Base-by-base conservation (phyloP, 2,329 filamentous ascomycete species). In the Erysiphe neolycopersici region DNA sequence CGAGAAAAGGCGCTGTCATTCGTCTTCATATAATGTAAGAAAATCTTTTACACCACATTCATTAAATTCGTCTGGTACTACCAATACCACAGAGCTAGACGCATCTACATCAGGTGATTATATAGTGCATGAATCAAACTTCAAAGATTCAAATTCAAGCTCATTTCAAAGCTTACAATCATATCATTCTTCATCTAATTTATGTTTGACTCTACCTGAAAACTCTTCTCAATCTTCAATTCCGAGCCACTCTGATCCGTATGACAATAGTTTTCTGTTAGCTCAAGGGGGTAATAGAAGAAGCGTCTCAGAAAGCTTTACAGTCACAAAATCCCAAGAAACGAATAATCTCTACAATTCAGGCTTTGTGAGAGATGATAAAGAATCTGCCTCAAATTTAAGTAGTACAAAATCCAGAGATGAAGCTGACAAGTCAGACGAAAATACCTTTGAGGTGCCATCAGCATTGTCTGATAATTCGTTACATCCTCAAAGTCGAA, bases 121-220 rank as follows among this genome's bases (percentile, higher is more conserved):
- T 46, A 54, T 46, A 5, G 43, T 45, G 14, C 41, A 45, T 40
- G 54, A 54, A 31, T 51, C 55, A 11, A 51, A 50, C 13, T 54
- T 56, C 30, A 56, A 58, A 31, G 51, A 56, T n/a, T 68, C 66
- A 4, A 60, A 61, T 29, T 61, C 63, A 14, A 68, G 69, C 43
- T 71, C 69, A 0, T 71, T 73, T 47, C 66, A 69, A 51, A 69
- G 63, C 45, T 59, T 64, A 5, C 60, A 67, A 46, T 67, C 67
- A 9, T 69, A 66, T 66, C 61, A 65, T 47, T 64, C 66, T 18
- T 59, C 62, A 10, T 53, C 60, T 33, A 59, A 59, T 5, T 58
- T 63, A 22, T 55, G 64, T 2, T 62, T 22, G 3, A 22, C 19
- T 6, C 3, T 63, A 18, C 62, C 61, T 5, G 67, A 66, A 2